phyloP scores from a whole-genome alignment of 1,284 basidiomycete species.

The Papiliotrema laurentii region DNA sequence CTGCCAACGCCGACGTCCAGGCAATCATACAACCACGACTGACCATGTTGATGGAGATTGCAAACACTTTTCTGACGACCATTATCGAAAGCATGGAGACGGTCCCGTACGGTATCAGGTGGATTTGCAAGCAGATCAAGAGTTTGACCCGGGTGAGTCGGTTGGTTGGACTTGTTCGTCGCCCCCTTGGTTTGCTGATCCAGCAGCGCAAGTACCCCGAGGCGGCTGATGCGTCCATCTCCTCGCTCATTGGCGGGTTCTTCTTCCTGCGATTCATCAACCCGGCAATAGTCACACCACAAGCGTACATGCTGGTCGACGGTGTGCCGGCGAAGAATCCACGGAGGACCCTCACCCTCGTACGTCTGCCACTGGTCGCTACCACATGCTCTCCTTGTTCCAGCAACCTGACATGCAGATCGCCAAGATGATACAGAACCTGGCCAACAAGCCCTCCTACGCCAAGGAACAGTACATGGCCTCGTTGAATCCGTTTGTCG shows the following conservation, averaged over 20 bases:
- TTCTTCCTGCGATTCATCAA: conserved; percentile 99
- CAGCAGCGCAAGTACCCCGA: conserved; percentile 94
- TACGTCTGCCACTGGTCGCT: conserved; percentile 44
- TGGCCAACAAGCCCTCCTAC: conserved; percentile 98
- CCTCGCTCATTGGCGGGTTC: conserved; percentile 97
- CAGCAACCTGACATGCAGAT: conserved; percentile 60
- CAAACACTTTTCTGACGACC: conserved; percentile 93
- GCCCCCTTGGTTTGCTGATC: neutral
- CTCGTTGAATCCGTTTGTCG: conserved; percentile 95
- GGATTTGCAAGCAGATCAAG: conserved; percentile 99
- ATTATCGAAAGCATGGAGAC: conserved; percentile 97
- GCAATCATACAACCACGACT: conserved; percentile 93
- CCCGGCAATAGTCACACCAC: conserved; percentile 98
- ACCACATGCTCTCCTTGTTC: neutral
- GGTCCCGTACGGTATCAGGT: conserved; percentile 97
- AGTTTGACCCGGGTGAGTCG: conserved; percentile 80
- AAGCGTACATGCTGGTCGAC: conserved; percentile 99
- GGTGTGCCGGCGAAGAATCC: conserved; percentile 96
- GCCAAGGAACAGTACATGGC: conserved; percentile 99
- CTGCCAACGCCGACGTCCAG: conserved; percentile 89
- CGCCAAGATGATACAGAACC: conserved; percentile 98
- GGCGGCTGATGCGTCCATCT: conserved; percentile 94
- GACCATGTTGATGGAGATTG: conserved; percentile 98
- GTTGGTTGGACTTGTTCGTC: neutral
- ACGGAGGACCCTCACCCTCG: conserved; percentile 87